Conservation (phyloP, 768 basidiomycete genomes). For the Psilocybe cyanescens region DNA sequence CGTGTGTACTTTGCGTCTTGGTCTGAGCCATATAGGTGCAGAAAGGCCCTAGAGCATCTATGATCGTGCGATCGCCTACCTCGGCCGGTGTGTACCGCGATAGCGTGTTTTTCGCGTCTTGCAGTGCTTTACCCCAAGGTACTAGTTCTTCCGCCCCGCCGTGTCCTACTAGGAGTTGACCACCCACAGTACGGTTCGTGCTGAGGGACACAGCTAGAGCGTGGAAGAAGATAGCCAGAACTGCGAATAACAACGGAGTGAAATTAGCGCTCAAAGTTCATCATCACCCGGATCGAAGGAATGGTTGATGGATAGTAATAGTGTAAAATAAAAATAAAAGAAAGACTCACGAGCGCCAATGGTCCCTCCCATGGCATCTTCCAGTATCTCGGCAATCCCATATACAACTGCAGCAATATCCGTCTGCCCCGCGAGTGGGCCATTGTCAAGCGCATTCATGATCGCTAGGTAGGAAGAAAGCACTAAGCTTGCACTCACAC, state of each 20-base stretch:
- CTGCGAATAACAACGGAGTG: conserved; percentile 21
- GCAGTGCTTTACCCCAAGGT: conserved; percentile 14
- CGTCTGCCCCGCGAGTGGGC: conserved; percentile 18
- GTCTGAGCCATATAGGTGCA: conserved; percentile 21
- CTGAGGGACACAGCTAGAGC: conserved; percentile 33
- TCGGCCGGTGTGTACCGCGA: conserved; percentile 51
- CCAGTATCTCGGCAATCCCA: conserved; percentile 44
- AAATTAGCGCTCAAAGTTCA: not conserved
- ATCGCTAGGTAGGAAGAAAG: conserved; percentile 1
- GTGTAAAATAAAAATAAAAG: conserved; percentile 10
- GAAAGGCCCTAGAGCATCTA: conserved; percentile 57
- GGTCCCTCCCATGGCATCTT: conserved; percentile 60
- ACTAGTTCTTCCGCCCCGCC: not conserved
- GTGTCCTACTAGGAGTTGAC: not conserved
- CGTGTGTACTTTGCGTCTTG: conserved; percentile 26
- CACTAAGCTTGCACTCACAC: no score
- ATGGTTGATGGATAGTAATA: no score
- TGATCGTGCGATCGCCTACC: conserved; percentile 57
- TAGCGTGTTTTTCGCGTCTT: conserved; percentile 33
- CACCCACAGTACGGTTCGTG: not conserved
- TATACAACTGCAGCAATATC: conserved; percentile 27
- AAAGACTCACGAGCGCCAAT: conserved; percentile 49
- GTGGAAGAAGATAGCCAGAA: conserved; percentile 49
- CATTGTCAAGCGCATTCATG: conserved; percentile 8
- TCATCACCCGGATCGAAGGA: no score